Evolutionary conservation across 768 basidiomycete species (phyloP).

Genomic region (Lenzites betulinus): DNA sequence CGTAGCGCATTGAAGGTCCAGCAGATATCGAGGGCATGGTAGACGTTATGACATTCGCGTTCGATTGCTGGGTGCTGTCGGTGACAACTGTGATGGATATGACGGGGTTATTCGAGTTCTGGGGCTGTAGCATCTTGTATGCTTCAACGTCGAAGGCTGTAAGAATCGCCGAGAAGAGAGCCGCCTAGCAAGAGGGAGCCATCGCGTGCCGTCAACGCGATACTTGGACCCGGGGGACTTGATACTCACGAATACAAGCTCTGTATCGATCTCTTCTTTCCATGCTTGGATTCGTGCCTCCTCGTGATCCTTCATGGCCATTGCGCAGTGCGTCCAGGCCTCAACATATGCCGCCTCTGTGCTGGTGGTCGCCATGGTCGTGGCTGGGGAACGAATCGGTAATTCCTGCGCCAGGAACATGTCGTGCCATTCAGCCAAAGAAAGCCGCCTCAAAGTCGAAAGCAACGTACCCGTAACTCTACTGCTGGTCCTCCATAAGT

Average conservation of each 20-base stretch:
- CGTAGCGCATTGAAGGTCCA: not conserved
- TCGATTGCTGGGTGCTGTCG: not conserved
- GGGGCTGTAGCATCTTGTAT: conserved; percentile 4
- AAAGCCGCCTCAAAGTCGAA: not conserved
- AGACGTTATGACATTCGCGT: not conserved
- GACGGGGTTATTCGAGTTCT: not conserved
- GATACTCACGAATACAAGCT: conserved; percentile 28
- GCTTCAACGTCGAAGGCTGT: conserved; percentile 19
- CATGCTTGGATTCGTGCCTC: conserved; percentile 21
- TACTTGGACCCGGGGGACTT: no score
- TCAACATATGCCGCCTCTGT: not conserved
- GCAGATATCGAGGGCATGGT: not conserved
- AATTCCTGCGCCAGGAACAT: not conserved
- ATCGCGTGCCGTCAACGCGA: not conserved
- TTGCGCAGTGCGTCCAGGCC: conserved; percentile 20
- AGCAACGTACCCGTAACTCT: not conserved
- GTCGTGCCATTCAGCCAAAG: not conserved
- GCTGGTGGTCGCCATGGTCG: not conserved
- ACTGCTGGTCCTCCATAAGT: not conserved
- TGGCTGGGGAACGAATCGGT: not conserved
- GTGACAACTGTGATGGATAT: not conserved
- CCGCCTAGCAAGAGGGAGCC: conserved; percentile 5
- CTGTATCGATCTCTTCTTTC: conserved; percentile 27
- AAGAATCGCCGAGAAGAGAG: conserved; percentile 17
- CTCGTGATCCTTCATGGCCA: conserved; percentile 21